Evolutionary conservation across 805 yeast species (phyloP).

Genomic region (Candida koratica): DNA sequence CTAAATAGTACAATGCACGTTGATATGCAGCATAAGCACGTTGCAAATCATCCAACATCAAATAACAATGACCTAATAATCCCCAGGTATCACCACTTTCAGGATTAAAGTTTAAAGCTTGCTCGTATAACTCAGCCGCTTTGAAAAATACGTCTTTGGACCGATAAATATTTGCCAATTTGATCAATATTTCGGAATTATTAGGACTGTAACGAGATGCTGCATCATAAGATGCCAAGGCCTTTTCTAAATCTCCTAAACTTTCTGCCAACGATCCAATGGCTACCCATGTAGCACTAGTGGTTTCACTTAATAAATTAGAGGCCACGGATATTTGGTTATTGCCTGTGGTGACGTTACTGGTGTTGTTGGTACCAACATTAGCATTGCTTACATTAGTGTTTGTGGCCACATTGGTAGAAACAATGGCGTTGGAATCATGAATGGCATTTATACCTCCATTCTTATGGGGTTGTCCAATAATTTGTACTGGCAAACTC

Average conservation of each 20-base stretch:
- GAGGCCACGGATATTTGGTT: slow-evolving; percentile 10
- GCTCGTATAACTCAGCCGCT: slow-evolving; percentile 91
- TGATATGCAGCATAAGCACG: slow-evolving; percentile 96
- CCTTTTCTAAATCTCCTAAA: slow-evolving; percentile 83
- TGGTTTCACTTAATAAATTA: slow-evolving; percentile 42
- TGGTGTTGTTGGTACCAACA: background rate
- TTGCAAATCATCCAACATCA: slow-evolving; percentile 94
- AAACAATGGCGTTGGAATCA: background rate
- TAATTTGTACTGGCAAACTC: slow-evolving; percentile 22
- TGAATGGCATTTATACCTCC: slow-evolving; percentile 8
- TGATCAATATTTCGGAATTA: slow-evolving; percentile 78
- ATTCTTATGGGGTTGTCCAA: slow-evolving; percentile 12
- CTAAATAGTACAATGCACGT: slow-evolving; percentile 86
- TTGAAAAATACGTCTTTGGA: slow-evolving; percentile 86
- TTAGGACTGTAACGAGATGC: slow-evolving; percentile 84
- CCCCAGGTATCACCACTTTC: slow-evolving; percentile 98
- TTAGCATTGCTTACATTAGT: background rate
- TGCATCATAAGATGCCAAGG: slow-evolving; percentile 81
- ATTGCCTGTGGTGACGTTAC: background rate
- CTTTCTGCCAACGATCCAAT: slow-evolving; percentile 87
- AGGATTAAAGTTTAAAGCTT: slow-evolving; percentile 75
- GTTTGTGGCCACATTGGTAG: background rate
- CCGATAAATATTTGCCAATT: slow-evolving; percentile 83
- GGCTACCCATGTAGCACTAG: slow-evolving; percentile 84
- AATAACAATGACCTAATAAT: slow-evolving; percentile 88